A percentile compares a stretch with the other conserved stretches of the same genome.
These are phyloP conservation scores for Ganoderma leucocontextum DNA, from an alignment of 1,284 basidiomycete species.

Conservation along the genomic window DNA sequence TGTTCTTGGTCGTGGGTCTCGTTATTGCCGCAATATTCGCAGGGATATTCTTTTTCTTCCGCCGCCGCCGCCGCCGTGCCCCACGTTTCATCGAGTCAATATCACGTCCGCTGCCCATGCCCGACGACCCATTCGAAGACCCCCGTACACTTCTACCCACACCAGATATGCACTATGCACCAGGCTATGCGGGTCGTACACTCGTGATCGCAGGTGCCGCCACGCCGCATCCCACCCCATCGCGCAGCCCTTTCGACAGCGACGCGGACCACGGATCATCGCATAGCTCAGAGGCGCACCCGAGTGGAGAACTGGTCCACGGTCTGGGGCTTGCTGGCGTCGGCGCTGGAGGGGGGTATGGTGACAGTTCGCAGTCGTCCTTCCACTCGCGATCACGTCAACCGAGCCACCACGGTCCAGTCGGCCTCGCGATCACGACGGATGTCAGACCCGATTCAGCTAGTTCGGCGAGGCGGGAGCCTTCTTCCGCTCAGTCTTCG, in stretches of 20 bases:
- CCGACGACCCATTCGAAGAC: slow-evolving; percentile 42
- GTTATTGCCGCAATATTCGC: slow-evolving; percentile 46
- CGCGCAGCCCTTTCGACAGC: slow-evolving; percentile 34
- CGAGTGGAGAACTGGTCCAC: slow-evolving; percentile 10
- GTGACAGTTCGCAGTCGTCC: slow-evolving; percentile 10
- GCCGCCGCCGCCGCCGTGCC: slow-evolving; percentile 46
- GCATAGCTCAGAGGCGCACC: slow-evolving; percentile 9
- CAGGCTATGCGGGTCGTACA: slow-evolving; percentile 30
- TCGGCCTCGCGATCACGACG: slow-evolving; percentile 35
- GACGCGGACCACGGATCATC: slow-evolving; percentile 23
- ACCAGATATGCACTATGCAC: slow-evolving; percentile 30
- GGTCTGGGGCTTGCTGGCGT: slow-evolving; percentile 33
- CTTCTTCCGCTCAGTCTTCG: slow-evolving; percentile 50
- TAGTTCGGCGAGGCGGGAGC: slow-evolving; percentile 36
- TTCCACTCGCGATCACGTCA: slow-evolving; percentile 22
- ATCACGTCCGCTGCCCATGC: slow-evolving; percentile 44
- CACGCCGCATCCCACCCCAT: slow-evolving; percentile 4
- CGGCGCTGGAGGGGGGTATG: slow-evolving; percentile 28
- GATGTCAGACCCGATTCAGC: slow-evolving; percentile 26
- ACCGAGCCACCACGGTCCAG: slow-evolving; percentile 25
- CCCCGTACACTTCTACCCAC: slow-evolving; percentile 29
- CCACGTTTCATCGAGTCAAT: slow-evolving; percentile 44
- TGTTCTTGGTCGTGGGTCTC: slow-evolving; percentile 61
- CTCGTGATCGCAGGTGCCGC: slow-evolving; percentile 30
- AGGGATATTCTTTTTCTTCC: slow-evolving; percentile 46